These are phyloP conservation scores for Mimosa pudica DNA, from an alignment of 306 rosid genomes.

Conservation along the genomic window DNA sequence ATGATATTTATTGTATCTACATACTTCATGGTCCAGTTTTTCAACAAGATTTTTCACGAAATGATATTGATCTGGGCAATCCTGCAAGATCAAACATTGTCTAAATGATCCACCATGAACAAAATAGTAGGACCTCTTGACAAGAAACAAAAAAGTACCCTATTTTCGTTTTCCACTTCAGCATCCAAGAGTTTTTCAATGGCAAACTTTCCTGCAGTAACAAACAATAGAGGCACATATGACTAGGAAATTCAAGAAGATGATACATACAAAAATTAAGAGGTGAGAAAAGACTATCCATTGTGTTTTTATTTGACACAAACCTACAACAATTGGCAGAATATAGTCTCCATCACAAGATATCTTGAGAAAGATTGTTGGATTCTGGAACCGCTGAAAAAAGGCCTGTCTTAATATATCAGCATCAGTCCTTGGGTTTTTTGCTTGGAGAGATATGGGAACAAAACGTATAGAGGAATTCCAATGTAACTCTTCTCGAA, in stretches of 20 bases:
- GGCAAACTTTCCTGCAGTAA: slow-evolving; percentile 73
- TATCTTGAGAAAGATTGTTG: slow-evolving; percentile 91
- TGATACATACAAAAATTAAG: slow-evolving; percentile 18
- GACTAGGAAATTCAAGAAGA: slow-evolving; percentile 19
- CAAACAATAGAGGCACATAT: slow-evolving; percentile 28
- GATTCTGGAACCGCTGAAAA: slow-evolving; percentile 72
- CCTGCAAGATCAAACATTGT: slow-evolving; percentile 57
- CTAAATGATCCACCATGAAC: slow-evolving; percentile 1
- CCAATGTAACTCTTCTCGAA: slow-evolving; percentile 52
- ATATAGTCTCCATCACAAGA: slow-evolving; percentile 89
- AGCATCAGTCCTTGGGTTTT: slow-evolving; percentile 33
- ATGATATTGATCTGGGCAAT: slow-evolving; percentile 68
- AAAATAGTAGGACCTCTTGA: not conserved
- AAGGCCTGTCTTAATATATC: slow-evolving; percentile 52
- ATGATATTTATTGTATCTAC: slow-evolving; percentile 24
- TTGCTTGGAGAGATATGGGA: slow-evolving; percentile 46
- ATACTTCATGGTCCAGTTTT: slow-evolving; percentile 79
- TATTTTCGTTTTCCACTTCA: slow-evolving; percentile 56
- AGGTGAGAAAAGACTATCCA: not conserved
- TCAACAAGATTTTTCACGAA: slow-evolving; percentile 66
- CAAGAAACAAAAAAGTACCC: slow-evolving; percentile 47
- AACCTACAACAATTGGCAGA: slow-evolving; percentile 95
- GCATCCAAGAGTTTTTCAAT: slow-evolving; percentile 70
- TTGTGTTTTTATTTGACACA: slow-evolving; percentile 2
- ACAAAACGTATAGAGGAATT: slow-evolving; percentile 39